Base-by-base conservation (phyloP, 768 basidiomycete species). In the Termitomyces sp. region DNA sequence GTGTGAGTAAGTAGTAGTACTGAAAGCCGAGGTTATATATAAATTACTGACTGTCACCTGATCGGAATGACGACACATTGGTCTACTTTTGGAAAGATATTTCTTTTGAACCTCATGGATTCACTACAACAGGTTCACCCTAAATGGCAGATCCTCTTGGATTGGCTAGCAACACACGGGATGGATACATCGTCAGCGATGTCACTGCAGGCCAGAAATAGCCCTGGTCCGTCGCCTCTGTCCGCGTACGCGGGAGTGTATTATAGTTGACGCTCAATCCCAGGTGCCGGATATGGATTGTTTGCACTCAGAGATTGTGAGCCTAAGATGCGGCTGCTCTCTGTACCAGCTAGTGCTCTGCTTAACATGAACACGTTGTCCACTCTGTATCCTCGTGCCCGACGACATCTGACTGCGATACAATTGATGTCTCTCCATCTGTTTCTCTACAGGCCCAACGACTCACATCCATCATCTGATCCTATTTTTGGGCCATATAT, bases 371-470 rank as follows among this genome's bases (percentile, higher is more conserved):
- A 76, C 43, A 94, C 94, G 0, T 77, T 97, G 32, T 67, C 70
- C 22, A 71, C 77, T 2, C 71, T 82, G 39, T 89, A 93, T 69
- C 80, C 85, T 45, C 40, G 52, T 25, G 60, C 68, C 0, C 56
- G 60, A 20, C 67, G 64, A 32, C 60, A 64, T 15, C 66, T 88
- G 56, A 83, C 79, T 22, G 88, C 90, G 10, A 78, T 77, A 4
- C 94, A 97, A 63, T 68, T 91, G 15, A 80, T 97, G 31, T 83
- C 91, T 6, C 70, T 98, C 56, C 92, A 97, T 73, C 76, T 97
- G 10, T 76, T 83, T 38, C 72, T 94, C 2, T 78, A 89, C 69
- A 79, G 79, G 40, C 88, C 86, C 1, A 51, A 56, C 32, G 62
- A 53, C n/a, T 63, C 65, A 7, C 67, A 63, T 2, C 71, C 73